A percentile compares a stretch with the other conserved stretches of the same genome.
Conservation (phyloP, 495 filamentous ascomycete species). For the Neurospora tetrasperma region DNA sequence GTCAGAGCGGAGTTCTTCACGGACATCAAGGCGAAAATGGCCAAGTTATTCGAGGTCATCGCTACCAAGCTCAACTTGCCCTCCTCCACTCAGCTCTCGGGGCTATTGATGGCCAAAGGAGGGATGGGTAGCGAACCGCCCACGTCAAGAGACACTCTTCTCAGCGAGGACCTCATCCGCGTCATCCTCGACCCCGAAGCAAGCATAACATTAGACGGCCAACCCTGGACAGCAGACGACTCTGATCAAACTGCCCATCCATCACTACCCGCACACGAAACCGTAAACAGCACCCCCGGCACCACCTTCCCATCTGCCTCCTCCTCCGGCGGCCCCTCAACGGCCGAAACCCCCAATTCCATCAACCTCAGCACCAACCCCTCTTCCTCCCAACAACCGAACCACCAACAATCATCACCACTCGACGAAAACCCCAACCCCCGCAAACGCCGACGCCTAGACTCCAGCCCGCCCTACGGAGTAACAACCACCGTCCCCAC, state of each 20-base stretch:
- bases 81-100: slow-evolving; percentile 50
- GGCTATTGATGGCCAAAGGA: slow-evolving; percentile 52
- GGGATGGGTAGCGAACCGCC: slow-evolving; percentile 43
- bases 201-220: slow-evolving; percentile 62
- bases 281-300: slow-evolving; percentile 9
- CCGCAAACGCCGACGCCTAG: slow-evolving; percentile 10
- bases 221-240: slow-evolving; percentile 26
- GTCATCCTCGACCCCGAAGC: slow-evolving; percentile 57
- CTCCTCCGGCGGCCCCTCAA: slow-evolving; percentile 20
- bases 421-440: background rate
- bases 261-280: background rate
- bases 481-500: slow-evolving; percentile 7
- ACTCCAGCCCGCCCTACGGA: slow-evolving; percentile 19
- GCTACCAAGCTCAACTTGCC: slow-evolving; percentile 70
- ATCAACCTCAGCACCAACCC: slow-evolving; percentile 3
- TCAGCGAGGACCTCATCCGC: slow-evolving; percentile 62
- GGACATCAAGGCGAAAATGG: slow-evolving; percentile 54
- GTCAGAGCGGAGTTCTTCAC: slow-evolving; percentile 58
- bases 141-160: slow-evolving; percentile 58
- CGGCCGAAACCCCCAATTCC: slow-evolving; percentile 19
- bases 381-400: background rate
- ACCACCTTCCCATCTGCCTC: slow-evolving; percentile 11
- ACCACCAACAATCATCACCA: background rate
- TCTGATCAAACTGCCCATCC: slow-evolving; percentile 1
- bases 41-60: slow-evolving; percentile 65